phyloP scores from a whole-genome alignment of 176 grass and related monocot genomes.

The Saccharum officinarum region DNA sequence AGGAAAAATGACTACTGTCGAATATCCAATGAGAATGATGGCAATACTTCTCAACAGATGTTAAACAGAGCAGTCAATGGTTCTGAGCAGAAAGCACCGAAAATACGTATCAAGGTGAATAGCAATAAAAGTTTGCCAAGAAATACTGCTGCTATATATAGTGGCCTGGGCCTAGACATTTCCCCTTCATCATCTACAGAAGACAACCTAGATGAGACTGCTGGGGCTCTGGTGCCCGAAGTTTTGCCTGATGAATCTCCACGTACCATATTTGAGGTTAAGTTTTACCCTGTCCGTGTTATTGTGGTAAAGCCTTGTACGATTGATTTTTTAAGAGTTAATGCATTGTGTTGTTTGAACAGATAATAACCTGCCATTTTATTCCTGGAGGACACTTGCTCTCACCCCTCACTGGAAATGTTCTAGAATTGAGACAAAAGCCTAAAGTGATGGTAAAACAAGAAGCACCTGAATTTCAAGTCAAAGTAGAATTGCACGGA shows the following conservation, averaged over 20 bases:
- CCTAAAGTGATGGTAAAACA: slow-evolving; percentile 29
- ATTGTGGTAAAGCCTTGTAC: neutral
- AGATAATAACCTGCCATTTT: slow-evolving; percentile 62
- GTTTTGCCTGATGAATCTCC: slow-evolving; percentile 52
- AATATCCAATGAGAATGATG: slow-evolving; percentile 30
- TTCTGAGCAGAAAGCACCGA: slow-evolving; percentile 49
- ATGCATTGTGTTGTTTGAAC: slow-evolving; percentile 37
- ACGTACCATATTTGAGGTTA: slow-evolving; percentile 58
- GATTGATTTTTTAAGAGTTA: slow-evolving; percentile 21
- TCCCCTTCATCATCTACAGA: slow-evolving; percentile 69
- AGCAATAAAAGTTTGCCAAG: slow-evolving; percentile 40
- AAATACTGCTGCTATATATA: slow-evolving; percentile 74
- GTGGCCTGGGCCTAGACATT: slow-evolving; percentile 68
- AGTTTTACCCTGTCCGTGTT: neutral
- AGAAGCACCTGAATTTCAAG: slow-evolving; percentile 18
- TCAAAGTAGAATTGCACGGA: slow-evolving; percentile 12
- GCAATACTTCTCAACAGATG: slow-evolving; percentile 32
- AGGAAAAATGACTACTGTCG: slow-evolving; percentile 34
- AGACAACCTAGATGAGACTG: slow-evolving; percentile 48
- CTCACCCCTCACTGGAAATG: slow-evolving; percentile 53
- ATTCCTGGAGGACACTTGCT: slow-evolving; percentile 58
- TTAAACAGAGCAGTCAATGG: slow-evolving; percentile 46
- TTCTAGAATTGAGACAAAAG: slow-evolving; percentile 49
- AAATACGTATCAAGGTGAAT: slow-evolving; percentile 66
- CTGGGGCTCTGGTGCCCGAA: slow-evolving; percentile 5